Base-by-base conservation (phyloP, 208 protist species). In the Trypanosoma caninum region DNA sequence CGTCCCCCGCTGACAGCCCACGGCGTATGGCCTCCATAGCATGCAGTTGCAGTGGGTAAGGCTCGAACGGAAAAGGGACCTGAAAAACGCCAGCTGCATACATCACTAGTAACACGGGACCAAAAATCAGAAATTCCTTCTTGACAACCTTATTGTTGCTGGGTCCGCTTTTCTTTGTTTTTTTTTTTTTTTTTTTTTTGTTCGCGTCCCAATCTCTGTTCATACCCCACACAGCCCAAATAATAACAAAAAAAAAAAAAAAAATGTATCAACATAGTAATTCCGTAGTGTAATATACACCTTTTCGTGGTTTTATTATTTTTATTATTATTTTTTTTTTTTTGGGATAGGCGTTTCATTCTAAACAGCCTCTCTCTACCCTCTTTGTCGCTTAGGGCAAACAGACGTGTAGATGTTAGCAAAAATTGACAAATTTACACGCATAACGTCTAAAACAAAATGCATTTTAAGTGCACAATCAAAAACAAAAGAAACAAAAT, bases 31-130 rank as follows among this genome's bases (percentile, higher is more conserved):
- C 68, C 9, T 54, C 79, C 47, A 95, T 81, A 38, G 84, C 86
- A 42, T 93, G 74, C 31, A 75, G 67, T 34, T 95, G 89, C 22
- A 91, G 69, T 0, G 83, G 60, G 54, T 95, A 95, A 3, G 89
- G 89, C 3, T 55, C 41, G 48, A 82, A 95, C 10, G 89, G 89
- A 57, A 95, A 93, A 1, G 85, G 86, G 16, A 89, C 78, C 4
- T 62, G 9, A 66, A 83, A 88, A n/a, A 40, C 55, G 10, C 73
- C 82, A n/a, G 80, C 70, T 46, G 22, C 37, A 31, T 69, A 69
- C 63, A 69, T 69, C 22, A 25, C 6, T n/a, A n/a, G n/a, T n/a
- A n/a, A n/a, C n/a, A n/a, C n/a, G n/a, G n/a, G n/a, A n/a, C n/a
- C n/a, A n/a, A n/a, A n/a, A n/a, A n/a, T n/a, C n/a, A n/a, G n/a